Conservation (phyloP, 2,329 filamentous ascomycete genomes). For the Penicillium decumbens region DNA sequence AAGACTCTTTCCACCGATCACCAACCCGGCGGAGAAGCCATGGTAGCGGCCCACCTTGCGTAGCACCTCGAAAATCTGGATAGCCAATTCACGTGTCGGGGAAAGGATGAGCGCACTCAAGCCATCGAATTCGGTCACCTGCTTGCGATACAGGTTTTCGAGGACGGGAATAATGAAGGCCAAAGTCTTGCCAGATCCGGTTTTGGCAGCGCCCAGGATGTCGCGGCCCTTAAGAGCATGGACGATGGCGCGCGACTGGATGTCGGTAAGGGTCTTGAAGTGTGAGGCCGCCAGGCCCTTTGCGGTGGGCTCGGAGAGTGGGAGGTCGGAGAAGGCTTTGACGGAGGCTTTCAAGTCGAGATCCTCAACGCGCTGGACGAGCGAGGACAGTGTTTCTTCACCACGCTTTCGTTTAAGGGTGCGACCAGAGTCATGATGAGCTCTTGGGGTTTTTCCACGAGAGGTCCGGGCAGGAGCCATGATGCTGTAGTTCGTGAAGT, state of each 20-base stretch:
- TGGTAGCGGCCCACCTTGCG: constrained; percentile 86
- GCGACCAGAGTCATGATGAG: constrained; percentile 25
- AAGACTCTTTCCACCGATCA: constrained; percentile 89
- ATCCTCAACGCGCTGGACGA: constrained; percentile 43
- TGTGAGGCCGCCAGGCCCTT: constrained; percentile 78
- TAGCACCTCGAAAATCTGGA: constrained; percentile 94
- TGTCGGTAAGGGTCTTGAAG: constrained; percentile 84
- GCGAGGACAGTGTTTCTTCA: constrained; percentile 41
- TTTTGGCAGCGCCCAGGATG: constrained; percentile 91
- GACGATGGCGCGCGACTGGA: constrained; percentile 85
- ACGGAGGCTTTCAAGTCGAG: constrained; percentile 47
- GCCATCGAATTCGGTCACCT: constrained; percentile 87
- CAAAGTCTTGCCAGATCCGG: constrained; percentile 90
- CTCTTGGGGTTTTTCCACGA: constrained; percentile 29
- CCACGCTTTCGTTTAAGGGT: constrained; percentile 46
- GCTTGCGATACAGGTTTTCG: constrained; percentile 82
- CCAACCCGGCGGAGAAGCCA: constrained; percentile 81
- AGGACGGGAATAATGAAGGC: constrained; percentile 88
- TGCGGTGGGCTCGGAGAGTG: constrained; percentile 74
- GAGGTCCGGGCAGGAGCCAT: constrained; percentile 33
- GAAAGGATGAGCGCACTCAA: constrained; percentile 89
- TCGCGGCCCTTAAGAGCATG: constrained; percentile 79
- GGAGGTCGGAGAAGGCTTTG: constrained; percentile 75
- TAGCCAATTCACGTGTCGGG: constrained; percentile 88
- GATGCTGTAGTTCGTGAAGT: constrained; percentile 11